A percentile compares a stretch with the other conserved stretches of the same genome.
These are phyloP conservation scores for Fusarium secorum DNA, from an alignment of 2,329 filamentous ascomycete species.

Conservation along the genomic window DNA sequence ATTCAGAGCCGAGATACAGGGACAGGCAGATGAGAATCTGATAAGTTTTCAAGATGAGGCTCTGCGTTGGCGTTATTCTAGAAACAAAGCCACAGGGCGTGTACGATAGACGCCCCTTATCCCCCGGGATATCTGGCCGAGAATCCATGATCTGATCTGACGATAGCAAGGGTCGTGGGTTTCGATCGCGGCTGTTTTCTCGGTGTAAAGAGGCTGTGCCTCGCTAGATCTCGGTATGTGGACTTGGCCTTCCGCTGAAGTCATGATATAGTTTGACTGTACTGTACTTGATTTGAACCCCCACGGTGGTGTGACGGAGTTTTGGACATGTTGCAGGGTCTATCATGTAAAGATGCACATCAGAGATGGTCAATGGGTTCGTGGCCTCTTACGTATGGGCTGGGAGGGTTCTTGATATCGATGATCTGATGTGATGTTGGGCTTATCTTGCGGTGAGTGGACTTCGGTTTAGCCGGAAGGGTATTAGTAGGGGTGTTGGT, in stretches of 20 bases:
- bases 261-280: neutral
- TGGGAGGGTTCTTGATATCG: neutral
- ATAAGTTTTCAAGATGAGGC: conserved; percentile 1
- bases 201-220: conserved; percentile 10
- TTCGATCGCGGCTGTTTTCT: conserved; percentile 26
- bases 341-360: neutral
- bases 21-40: neutral
- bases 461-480: conserved; percentile 2
- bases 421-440: conserved; percentile 19
- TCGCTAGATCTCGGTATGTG: conserved; percentile 12
- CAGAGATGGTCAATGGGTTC: neutral
- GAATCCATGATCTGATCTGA: conserved; percentile 32
- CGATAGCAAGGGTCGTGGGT: neutral
- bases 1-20: neutral
- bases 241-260: conserved; percentile 22
- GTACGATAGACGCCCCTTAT: conserved; percentile 1
- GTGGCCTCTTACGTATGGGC: conserved; percentile 2
- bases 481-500: neutral
- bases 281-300: neutral
- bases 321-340: neutral
- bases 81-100: neutral
- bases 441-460: conserved; percentile 29
- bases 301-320: conserved; percentile 4
- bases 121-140: conserved; percentile 28
- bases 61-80: neutral